phyloP scores from a whole-genome alignment of 139 green algal species.

The Chlamydomonas incerta region DNA sequence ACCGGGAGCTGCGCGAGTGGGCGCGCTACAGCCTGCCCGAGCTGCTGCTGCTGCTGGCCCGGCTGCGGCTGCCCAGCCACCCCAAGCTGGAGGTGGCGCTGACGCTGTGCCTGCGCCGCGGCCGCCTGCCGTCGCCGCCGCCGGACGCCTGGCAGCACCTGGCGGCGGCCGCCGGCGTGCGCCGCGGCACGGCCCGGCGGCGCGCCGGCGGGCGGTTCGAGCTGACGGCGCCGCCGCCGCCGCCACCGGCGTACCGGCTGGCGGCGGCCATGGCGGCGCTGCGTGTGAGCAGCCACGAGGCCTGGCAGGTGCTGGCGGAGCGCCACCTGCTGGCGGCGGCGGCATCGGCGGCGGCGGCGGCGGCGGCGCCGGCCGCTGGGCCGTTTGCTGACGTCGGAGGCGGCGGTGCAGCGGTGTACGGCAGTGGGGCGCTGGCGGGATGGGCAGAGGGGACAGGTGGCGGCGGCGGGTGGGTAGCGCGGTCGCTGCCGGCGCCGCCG shows the following conservation, averaged over 20 bases:
- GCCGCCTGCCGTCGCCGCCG: not conserved
- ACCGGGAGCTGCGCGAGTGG: not conserved
- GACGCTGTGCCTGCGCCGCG: not conserved
- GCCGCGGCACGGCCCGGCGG: not conserved
- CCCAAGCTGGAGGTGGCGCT: constrained; percentile 11
- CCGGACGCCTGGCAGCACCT: not conserved
- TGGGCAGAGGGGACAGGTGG: too few relatives aligned
- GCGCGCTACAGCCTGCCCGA: constrained; percentile 2
- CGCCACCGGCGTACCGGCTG: constrained; percentile 3
- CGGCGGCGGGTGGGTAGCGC: too few relatives aligned
- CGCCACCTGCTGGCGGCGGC: not conserved
- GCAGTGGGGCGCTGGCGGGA: too few relatives aligned
- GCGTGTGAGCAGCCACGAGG: constrained; percentile 24
- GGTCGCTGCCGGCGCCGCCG: too few relatives aligned
- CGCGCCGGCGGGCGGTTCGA: not conserved
- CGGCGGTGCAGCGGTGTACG: not conserved
- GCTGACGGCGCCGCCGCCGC: not conserved
- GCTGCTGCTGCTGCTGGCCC: constrained; percentile 12
- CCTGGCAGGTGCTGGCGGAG: constrained; percentile 28
- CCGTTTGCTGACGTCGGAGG: not conserved
- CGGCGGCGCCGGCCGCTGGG: not conserved
- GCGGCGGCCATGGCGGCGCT: not conserved
- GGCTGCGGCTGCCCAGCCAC: constrained; percentile 7
- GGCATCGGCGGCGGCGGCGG: not conserved
- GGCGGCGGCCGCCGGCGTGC: not conserved